Base-by-base conservation (phyloP, 2,329 filamentous ascomycete genomes). In the Aureobasidium melanogenum region DNA sequence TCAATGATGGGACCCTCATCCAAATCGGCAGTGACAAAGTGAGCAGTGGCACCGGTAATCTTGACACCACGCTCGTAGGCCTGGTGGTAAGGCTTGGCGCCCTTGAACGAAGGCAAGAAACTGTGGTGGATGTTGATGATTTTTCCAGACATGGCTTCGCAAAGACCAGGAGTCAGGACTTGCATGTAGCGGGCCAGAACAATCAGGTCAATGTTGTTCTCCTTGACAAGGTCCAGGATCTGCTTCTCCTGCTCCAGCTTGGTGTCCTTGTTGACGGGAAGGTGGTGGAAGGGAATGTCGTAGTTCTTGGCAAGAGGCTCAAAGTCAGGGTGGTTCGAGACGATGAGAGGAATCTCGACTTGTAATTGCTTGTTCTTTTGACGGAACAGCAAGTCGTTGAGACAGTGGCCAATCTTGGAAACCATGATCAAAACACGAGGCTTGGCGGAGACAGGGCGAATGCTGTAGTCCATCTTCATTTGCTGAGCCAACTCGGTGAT, bases 71-170 rank as follows among this genome's bases (percentile, higher is more conserved):
- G 84, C 65, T 93, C 89, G 71, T 88, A 92, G 8, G 89, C 89
- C 79, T 94, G 89, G 74, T 93, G 89, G 75, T 94, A 94, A 3
- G 89, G 89, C 76, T 90, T 91, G 32, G 89, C 89, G 64, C 89
- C 89, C 81, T 94, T 94, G 83, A 94, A 94, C 10, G 83, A 87
- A 0, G 89, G 89, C 80, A 94, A 74, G 83, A 94, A 94, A 67
- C 84, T 88, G 77, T 94, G 89, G 77, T 94, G 89, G 75, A 94
- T 93, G 77, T 94, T 94, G 86, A 94, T 93, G 77, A 94, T 94
- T 72, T 85, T 86, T 62, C 89, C 89, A 55, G 85, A 88, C 88
- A 94, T 92, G 68, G 84, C 88, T 62, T 81, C 76, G 77, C 89
- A 94, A 43, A 94, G 79, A 9, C 76, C 82, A 0, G 88, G 88